Base-by-base conservation (phyloP, 2,329 filamentous ascomycete genomes). In the Aspergillus puulaauensis region DNA sequence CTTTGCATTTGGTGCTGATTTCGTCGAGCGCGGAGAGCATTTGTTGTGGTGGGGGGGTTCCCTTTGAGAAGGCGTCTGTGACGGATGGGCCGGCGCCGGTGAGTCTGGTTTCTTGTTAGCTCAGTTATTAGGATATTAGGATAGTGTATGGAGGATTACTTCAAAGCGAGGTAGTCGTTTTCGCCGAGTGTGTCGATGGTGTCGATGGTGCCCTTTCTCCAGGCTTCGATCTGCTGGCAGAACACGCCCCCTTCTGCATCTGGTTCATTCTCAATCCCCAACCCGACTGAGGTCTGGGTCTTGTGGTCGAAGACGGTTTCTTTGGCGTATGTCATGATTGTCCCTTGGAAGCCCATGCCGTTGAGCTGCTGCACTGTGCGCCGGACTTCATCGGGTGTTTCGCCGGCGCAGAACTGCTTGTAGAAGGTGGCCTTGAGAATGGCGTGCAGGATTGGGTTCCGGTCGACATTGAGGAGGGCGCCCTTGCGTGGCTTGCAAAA, bases 401-500 rank as follows among this genome's bases (percentile, higher is more conserved):
- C 90, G 39, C 93, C 93, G 0, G 90, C 91, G 73, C 93, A 96
- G 75, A 96, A 96, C 68, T 96, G 92, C 17, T 87, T 86, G 72
- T 96, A 96, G 70, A 96, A 68, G 0, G 67, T 70, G 40, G 59
- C 64, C 54, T 93, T 93, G 51, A 96, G 79, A 41, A 92, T 73
- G 55, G 79, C 83, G 49, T 86, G 82, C 12, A 96, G 81, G 2
- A 95, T 53, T 0, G 87, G 87, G 69, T 96, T 96, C 43, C 78
- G 80, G 70, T 96, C 91, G 3, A 91, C 86, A 71, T 88, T 88
- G 55, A 93, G 79, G 0, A 92, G 57, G 24, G 56, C 55, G 1
- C 60, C 57, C 3, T 60, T 48, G 2, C 83, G 79, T 53, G 79
- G 87, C 52, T 83, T 83, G 37, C 88, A 86, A 62, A 96, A 83